These are phyloP conservation scores for Gonium pectorale DNA, from an alignment of 139 green algal species.

Conservation along the genomic window DNA sequence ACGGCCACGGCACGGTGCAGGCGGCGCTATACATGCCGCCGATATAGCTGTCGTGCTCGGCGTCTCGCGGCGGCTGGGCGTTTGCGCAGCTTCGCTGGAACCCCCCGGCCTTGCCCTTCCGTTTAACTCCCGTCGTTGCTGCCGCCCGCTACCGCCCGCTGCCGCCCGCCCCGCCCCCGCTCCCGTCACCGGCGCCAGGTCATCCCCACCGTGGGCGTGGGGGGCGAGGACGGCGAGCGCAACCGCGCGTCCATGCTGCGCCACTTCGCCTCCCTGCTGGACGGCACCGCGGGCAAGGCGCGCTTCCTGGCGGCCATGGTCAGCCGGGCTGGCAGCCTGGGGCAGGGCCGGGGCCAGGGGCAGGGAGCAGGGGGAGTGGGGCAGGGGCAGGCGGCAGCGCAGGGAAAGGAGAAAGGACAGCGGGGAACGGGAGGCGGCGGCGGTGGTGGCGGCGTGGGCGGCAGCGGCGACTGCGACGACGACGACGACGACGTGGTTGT, in stretches of 20 bases:
- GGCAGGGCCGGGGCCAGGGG: no score
- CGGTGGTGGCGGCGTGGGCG: no score
- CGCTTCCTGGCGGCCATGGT: no score
- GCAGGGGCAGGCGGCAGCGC: no score
- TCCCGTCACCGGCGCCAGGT: slow-evolving; percentile 62
- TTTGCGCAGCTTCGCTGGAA: background rate
- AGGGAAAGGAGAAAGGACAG: no score
- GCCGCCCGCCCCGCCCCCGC: background rate
- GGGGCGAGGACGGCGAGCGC: slow-evolving; percentile 57
- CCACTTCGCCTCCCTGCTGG: slow-evolving; percentile 75
- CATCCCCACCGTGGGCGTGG: slow-evolving; percentile 86
- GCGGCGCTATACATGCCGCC: no score
- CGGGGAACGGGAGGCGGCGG: no score
- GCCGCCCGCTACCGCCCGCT: background rate
- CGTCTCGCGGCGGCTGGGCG: no score
- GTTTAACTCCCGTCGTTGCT: background rate
- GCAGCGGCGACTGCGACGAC: background rate
- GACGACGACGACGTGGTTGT: background rate
- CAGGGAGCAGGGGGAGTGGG: no score
- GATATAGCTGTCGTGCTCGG: no score
- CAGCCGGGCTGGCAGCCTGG: no score
- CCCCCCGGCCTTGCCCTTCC: background rate
- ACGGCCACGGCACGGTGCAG: no score
- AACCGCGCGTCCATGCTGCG: slow-evolving; percentile 67
- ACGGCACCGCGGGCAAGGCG: slow-evolving; percentile 75